A percentile compares a stretch with the other conserved stretches of the same genome.
phyloP scores from a whole-genome alignment of 441 rosid genomes.

The Pelargonium cotyledonis region DNA sequence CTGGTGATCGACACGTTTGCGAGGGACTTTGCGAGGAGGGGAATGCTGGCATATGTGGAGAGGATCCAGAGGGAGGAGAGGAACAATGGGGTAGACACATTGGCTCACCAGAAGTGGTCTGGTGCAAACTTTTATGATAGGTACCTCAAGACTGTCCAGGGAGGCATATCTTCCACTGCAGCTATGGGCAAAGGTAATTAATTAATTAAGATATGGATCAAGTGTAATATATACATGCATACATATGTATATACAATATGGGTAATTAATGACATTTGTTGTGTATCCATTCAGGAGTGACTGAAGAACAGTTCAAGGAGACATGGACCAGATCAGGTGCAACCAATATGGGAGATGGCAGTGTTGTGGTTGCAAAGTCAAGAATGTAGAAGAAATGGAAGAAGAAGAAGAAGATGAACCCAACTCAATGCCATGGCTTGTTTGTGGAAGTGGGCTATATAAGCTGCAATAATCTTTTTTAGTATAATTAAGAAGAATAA shows the following conservation, averaged over 20 bases:
- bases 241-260: no score
- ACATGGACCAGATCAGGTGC: slow-evolving; percentile 74
- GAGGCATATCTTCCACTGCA: slow-evolving; percentile 90
- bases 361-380: slow-evolving; percentile 64
- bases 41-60: slow-evolving; percentile 93
- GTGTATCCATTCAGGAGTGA: slow-evolving; percentile 44
- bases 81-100: slow-evolving; percentile 82
- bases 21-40: slow-evolving; percentile 64
- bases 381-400: slow-evolving; percentile 45
- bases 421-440: no score
- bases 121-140: slow-evolving; percentile 82
- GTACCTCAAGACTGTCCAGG: slow-evolving; percentile 87
- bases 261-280: no score
- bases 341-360: slow-evolving; percentile 36
- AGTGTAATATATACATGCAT: neutral
- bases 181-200: slow-evolving; percentile 90
- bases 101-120: slow-evolving; percentile 95
- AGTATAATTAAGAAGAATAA: no score
- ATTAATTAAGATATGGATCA: neutral
- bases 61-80: slow-evolving; percentile 92
- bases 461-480: no score
- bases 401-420: no score
- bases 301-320: slow-evolving; percentile 94
- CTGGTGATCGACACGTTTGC: slow-evolving; percentile 77
- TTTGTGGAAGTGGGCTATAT: no score